Conservation (phyloP, 176 grass and related monocot genomes). For the Canna indica region DNA sequence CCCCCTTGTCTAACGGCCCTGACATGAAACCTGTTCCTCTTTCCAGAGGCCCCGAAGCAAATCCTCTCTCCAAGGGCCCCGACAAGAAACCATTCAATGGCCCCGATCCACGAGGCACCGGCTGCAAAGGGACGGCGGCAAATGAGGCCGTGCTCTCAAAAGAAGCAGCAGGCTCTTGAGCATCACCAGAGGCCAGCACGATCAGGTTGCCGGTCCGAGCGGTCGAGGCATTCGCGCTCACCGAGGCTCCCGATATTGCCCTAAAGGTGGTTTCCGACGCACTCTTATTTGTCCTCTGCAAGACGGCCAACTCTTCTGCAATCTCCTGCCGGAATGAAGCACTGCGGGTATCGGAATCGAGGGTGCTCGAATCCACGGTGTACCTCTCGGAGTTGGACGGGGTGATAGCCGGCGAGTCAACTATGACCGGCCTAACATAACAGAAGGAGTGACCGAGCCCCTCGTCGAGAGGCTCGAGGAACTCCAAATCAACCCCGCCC, state of each 20-base stretch:
- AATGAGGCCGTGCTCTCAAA: conserved; percentile 85
- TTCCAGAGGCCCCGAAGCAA: conserved; percentile 62
- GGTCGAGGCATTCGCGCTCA: conserved; percentile 72
- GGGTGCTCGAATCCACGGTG: conserved; percentile 60
- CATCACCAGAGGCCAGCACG: conserved; percentile 34
- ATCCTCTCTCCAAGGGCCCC: conserved; percentile 70
- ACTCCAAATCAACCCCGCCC: conserved; percentile 57
- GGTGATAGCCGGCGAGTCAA: conserved; percentile 59
- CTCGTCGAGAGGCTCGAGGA: conserved; percentile 72
- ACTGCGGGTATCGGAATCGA: conserved; percentile 65
- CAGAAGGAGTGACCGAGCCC: conserved; percentile 91
- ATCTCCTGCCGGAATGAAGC: conserved; percentile 56
- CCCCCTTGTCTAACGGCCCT: conserved; percentile 62
- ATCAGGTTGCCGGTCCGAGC: conserved; percentile 55
- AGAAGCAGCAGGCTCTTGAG: conserved; percentile 56
- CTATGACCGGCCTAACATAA: conserved; percentile 56
- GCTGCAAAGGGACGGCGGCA: conserved; percentile 59
- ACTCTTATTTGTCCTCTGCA: conserved; percentile 41
- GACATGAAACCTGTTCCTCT: conserved; percentile 50
- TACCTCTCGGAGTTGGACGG: conserved; percentile 84
- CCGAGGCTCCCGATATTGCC: conserved; percentile 75
- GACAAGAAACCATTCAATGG: conserved; percentile 75
- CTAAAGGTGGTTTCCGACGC: conserved; percentile 58
- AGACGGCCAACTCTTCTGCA: conserved; percentile 29
- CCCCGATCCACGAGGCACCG: conserved; percentile 56